phyloP scores from a whole-genome alignment of 306 rosid species.

The cucumber (Cucumis sativus) region DNA sequence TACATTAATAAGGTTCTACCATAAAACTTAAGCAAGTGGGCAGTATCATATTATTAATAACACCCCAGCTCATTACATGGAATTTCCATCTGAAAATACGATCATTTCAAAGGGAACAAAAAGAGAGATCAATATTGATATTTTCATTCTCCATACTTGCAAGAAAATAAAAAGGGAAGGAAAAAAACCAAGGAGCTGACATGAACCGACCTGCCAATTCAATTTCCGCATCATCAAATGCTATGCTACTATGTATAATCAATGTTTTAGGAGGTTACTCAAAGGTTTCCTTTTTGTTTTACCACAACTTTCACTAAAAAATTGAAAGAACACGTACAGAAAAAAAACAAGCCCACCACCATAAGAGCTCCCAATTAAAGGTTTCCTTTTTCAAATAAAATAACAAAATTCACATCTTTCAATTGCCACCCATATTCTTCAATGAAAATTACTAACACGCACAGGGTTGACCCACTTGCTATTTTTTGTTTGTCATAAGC shows the following conservation, averaged over 20 bases:
- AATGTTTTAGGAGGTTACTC: neutral
- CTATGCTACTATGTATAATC: neutral
- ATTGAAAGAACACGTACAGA: too few relatives aligned
- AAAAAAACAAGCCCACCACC: too few relatives aligned
- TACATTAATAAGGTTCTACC: neutral
- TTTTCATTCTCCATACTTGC: neutral
- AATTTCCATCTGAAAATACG: neutral
- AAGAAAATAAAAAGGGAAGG: neutral
- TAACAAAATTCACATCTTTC: neutral
- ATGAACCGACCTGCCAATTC: neutral
- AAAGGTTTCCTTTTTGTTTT: too few relatives aligned
- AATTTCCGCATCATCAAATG: neutral
- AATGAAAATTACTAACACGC: neutral
- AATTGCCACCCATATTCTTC: neutral
- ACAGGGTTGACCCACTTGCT: neutral
- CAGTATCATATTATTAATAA: neutral
- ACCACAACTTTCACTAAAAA: too few relatives aligned
- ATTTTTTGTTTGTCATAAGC: neutral
- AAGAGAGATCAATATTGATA: neutral
- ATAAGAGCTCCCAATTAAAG: too few relatives aligned
- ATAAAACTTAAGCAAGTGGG: neutral
- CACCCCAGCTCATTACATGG: neutral
- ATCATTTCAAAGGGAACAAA: neutral
- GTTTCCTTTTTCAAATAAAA: too few relatives aligned
- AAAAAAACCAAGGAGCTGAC: neutral